phyloP scores from a whole-genome alignment of 768 basidiomycete genomes.

The Clathrus columnatus region DNA sequence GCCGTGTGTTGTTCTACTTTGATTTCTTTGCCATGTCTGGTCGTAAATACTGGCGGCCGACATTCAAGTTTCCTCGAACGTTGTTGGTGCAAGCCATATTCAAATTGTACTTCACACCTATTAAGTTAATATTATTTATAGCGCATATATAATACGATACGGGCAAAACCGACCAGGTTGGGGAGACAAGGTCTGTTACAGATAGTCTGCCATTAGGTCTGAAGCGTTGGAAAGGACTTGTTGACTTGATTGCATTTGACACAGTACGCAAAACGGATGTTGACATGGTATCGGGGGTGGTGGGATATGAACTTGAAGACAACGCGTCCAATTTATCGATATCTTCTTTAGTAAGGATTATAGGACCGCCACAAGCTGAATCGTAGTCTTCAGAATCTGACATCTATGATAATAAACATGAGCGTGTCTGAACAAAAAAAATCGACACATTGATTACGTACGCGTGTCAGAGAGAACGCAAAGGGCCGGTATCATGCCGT shows the following conservation, averaged over 20 bases:
- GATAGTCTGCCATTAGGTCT: slow-evolving; percentile 27
- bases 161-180: slow-evolving; percentile 43
- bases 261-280: not conserved
- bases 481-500: no score
- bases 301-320: not conserved
- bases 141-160: not conserved
- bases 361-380: not conserved
- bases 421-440: not conserved
- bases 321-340: not conserved
- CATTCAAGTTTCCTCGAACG: slow-evolving; percentile 38
- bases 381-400: slow-evolving; percentile 7
- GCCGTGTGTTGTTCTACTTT: slow-evolving; percentile 41
- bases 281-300: no score
- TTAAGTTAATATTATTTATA: not conserved
- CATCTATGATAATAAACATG: not conserved
- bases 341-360: slow-evolving; percentile 3
- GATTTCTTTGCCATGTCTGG: slow-evolving; percentile 53
- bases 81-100: slow-evolving; percentile 60
- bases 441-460: no score
- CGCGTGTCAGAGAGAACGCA: no score
- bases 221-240: slow-evolving; percentile 1
- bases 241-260: no score
- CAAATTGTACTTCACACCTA: slow-evolving; percentile 77
- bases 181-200: slow-evolving; percentile 55
- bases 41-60: slow-evolving; percentile 49